phyloP scores from a whole-genome alignment of 768 basidiomycete species.

The Symmetrospora coprosmae region DNA sequence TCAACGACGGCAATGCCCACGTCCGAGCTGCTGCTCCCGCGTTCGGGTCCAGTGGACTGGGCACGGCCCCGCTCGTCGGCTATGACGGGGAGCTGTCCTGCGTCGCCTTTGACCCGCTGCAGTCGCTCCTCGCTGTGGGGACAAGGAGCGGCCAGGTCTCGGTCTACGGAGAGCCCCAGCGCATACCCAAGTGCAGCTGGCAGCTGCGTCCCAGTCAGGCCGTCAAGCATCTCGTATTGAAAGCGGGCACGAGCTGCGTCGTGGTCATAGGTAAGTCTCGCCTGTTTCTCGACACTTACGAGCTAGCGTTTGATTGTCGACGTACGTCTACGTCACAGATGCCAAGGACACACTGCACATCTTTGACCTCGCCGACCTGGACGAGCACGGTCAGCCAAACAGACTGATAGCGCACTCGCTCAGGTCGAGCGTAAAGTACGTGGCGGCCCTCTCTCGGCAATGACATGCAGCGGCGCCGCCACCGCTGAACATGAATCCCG shows the following conservation, averaged over 20 bases:
- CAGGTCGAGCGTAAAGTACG: conserved; percentile 23
- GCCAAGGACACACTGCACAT: conserved; percentile 34
- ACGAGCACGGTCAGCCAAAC: conserved; percentile 23
- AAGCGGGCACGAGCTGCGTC: conserved; percentile 45
- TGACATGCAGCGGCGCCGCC: background rate
- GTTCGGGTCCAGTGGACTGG: no score
- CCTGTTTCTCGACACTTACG: background rate
- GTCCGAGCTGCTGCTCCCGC: no score
- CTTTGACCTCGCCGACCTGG: conserved; percentile 28
- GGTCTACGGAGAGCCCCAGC: conserved; percentile 47
- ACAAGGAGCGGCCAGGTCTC: conserved; percentile 52
- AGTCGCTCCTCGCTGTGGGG: conserved; percentile 42
- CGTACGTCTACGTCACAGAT: conserved; percentile 24
- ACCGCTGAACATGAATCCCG: no score
- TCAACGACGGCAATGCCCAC: background rate
- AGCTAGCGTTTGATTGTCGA: background rate
- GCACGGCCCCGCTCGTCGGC: no score
- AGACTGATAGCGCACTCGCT: conserved; percentile 28
- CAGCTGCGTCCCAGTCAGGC: conserved; percentile 40
- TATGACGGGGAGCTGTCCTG: conserved; percentile 36
- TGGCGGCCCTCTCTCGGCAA: no score
- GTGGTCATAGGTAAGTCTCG: conserved; percentile 48
- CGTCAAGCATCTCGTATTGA: conserved; percentile 54
- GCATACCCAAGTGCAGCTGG: conserved; percentile 40
- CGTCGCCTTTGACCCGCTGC: conserved; percentile 38